phyloP scores from a whole-genome alignment of 129 eudicot genomes.

The Flaveria robusta region DNA sequence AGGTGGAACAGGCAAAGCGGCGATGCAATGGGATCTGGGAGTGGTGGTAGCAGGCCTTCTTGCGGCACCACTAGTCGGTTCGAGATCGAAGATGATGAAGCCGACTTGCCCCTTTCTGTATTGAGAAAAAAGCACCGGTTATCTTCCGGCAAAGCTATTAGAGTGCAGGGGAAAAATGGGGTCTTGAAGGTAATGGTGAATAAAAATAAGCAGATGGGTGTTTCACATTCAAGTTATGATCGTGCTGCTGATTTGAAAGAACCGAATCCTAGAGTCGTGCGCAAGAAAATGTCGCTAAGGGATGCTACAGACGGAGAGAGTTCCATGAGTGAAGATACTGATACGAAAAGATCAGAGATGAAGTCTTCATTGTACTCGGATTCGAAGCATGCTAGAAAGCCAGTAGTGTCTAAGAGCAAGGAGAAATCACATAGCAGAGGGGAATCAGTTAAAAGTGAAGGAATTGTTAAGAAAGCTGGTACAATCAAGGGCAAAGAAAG shows the following conservation, averaged over 20 bases:
- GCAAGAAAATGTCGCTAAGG: conserved; percentile 32
- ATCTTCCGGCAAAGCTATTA: conserved; percentile 47
- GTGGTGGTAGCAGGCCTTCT: conserved; percentile 3
- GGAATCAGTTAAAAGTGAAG: conserved; percentile 42
- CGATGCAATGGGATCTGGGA: conserved; percentile 30
- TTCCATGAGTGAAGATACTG: conserved; percentile 34
- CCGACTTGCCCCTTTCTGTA: conserved; percentile 52
- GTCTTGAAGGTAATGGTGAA: conserved; percentile 75
- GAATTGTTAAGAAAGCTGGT: conserved; percentile 19
- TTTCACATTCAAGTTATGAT: background rate
- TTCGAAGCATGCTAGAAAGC: conserved; percentile 36
- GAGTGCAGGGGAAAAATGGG: conserved; percentile 78
- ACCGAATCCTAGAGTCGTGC: conserved; percentile 24
- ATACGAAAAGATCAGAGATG: conserved; percentile 30
- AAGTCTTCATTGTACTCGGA: conserved; percentile 31
- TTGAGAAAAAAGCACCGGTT: conserved; percentile 47
- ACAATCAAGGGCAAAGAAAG: conserved; percentile 41
- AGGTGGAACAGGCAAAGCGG: conserved; percentile 20
- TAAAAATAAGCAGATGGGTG: conserved; percentile 38
- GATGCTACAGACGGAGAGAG: conserved; percentile 37
- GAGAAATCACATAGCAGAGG: conserved; percentile 41
- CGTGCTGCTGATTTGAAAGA: conserved; percentile 25
- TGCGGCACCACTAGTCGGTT: conserved; percentile 23
- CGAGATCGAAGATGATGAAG: conserved; percentile 54
- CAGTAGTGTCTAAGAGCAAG: conserved; percentile 26